Conservation (phyloP, 306 rosid genomes). For the Lotus japonicus region DNA sequence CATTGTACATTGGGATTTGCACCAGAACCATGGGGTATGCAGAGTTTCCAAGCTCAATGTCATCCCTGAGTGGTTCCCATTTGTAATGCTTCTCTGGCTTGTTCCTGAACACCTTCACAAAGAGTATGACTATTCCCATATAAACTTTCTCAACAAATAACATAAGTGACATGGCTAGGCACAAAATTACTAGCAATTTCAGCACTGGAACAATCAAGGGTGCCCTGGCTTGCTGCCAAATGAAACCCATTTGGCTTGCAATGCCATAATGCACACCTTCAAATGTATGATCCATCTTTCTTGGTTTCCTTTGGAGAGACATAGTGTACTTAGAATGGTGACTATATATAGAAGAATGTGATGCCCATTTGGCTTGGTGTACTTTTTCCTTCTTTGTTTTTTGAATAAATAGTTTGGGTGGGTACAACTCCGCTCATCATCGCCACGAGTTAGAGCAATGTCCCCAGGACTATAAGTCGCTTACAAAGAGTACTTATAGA, state of each 20-base stretch:
- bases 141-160: slow-evolving; percentile 72
- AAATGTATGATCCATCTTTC: slow-evolving; percentile 40
- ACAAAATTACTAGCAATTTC: slow-evolving; percentile 39
- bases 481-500: no score
- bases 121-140: slow-evolving; percentile 63
- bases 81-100: slow-evolving; percentile 63
- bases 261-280: slow-evolving; percentile 28
- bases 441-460: no score
- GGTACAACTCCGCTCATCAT: no score
- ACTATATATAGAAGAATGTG: not conserved
- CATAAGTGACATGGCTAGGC: slow-evolving; percentile 74
- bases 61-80: slow-evolving; percentile 68
- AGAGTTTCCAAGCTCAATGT: slow-evolving; percentile 66
- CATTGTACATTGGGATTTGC: slow-evolving; percentile 71
- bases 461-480: no score
- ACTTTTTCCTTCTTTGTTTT: no score
- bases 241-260: slow-evolving; percentile 35
- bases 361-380: not conserved
- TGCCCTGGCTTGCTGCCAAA: slow-evolving; percentile 51
- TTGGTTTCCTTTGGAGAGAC: not conserved
- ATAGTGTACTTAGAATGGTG: not conserved
- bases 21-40: slow-evolving; percentile 57
- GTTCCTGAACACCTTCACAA: slow-evolving; percentile 46
- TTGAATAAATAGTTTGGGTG: no score
- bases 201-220: slow-evolving; percentile 64